A percentile compares a stretch with the other conserved stretches of the same genome.
Evolutionary conservation across 306 rosid species (phyloP).

Genomic region (Sicyos edulis): DNA sequence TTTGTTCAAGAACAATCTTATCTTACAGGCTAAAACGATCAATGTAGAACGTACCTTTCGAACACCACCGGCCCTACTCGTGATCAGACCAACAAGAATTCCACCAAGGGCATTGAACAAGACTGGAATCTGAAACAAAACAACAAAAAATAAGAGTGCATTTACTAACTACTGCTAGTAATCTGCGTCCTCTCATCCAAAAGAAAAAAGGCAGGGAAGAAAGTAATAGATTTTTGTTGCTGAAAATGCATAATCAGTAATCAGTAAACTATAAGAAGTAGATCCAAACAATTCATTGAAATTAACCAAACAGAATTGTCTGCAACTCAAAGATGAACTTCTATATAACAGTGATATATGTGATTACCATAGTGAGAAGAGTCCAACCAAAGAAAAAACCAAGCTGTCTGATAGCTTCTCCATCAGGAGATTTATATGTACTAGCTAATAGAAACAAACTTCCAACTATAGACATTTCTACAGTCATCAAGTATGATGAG

Average conservation of each 20-base stretch:
- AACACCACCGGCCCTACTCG: conserved; percentile 92
- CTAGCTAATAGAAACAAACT: conserved; percentile 69
- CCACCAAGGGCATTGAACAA: conserved; percentile 84
- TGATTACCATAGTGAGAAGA: conserved; percentile 63
- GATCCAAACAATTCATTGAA: not conserved
- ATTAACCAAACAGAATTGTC: not conserved
- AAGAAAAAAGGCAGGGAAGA: not conserved
- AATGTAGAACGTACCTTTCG: conserved; percentile 61
- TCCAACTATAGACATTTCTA: conserved; percentile 97
- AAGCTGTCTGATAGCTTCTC: conserved; percentile 62
- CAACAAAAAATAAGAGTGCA: conserved; percentile 5
- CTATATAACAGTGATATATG: not conserved
- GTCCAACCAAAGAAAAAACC: conserved; percentile 93
- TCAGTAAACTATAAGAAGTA: too few species aligned
- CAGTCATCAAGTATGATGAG: conserved; percentile 91
- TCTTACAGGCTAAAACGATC: not conserved
- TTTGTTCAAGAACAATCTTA: not conserved
- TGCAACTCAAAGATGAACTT: not conserved
- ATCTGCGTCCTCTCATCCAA: not conserved
- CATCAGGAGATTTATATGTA: conserved; percentile 86
- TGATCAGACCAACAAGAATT: conserved; percentile 89
- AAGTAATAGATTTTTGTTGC: not conserved
- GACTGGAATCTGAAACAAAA: conserved; percentile 71
- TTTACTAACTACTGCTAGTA: not conserved
- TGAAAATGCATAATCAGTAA: too few species aligned